Percentiles rank a stretch among this genome's conserved stretches.
Conservation (phyloP, 148 eudicot genomes). For the Nepenthes gracilis region DNA sequence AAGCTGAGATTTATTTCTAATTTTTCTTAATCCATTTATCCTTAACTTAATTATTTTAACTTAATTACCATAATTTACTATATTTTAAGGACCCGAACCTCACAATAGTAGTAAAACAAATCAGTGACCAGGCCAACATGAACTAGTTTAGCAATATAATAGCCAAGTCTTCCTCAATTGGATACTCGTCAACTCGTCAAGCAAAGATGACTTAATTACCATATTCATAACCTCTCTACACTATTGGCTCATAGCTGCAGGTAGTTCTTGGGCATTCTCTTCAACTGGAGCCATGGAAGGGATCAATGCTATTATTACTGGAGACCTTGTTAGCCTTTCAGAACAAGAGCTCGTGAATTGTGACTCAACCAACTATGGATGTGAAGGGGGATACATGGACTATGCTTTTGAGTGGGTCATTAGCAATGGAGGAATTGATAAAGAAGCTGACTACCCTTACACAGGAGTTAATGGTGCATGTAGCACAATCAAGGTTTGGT, state of each 20-base stretch:
- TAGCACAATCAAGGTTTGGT: conserved; percentile 30
- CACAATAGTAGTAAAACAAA: no score
- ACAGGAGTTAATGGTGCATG: conserved; percentile 32
- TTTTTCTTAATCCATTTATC: no score
- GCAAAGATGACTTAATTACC: background rate
- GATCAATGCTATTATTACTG: conserved; percentile 32
- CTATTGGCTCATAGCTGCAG: conserved; percentile 12
- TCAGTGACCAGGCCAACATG: no score
- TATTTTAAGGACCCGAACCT: no score
- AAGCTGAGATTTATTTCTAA: no score
- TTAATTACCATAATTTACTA: no score
- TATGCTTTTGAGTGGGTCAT: conserved; percentile 52
- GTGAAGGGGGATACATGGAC: conserved; percentile 53
- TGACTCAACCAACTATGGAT: conserved; percentile 36
- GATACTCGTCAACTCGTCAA: background rate
- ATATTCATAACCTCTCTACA: background rate
- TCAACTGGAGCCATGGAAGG: conserved; percentile 53
- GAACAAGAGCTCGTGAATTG: conserved; percentile 53
- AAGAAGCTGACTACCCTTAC: conserved; percentile 48
- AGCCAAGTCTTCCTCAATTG: no score
- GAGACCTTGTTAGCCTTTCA: conserved; percentile 46
- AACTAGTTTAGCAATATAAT: no score
- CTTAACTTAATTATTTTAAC: no score
- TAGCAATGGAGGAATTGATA: conserved; percentile 40
- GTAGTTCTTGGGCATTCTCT: conserved; percentile 58